These are phyloP conservation scores for Carex sylvatica DNA, from an alignment of 202 grass and related monocot genomes.

Conservation along the genomic window DNA sequence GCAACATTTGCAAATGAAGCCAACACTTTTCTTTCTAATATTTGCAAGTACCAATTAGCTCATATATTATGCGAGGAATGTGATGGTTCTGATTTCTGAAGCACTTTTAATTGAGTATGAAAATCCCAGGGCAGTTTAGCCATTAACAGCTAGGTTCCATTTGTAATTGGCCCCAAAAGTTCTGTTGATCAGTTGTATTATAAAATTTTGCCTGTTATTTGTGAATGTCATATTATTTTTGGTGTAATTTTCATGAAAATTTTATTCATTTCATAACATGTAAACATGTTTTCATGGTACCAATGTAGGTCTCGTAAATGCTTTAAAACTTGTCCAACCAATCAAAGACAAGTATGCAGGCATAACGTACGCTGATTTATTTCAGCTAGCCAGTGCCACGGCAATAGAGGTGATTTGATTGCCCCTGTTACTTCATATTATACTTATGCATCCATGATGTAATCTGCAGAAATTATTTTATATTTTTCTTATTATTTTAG, in stretches of 20 bases:
- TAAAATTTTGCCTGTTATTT: neutral
- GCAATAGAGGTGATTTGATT: constrained; percentile 70
- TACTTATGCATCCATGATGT: neutral
- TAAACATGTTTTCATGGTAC: neutral
- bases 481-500: constrained; percentile 38
- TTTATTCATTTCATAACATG: neutral
- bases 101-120: neutral
- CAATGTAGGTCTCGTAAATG: constrained; percentile 65
- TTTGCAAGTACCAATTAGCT: neutral
- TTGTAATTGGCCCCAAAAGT: neutral
- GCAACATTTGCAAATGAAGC: neutral
- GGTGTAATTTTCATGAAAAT: neutral
- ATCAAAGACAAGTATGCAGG: constrained; percentile 90
- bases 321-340: constrained; percentile 81
- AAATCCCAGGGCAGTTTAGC: neutral
- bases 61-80: neutral
- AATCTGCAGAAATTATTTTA: constrained; percentile 7
- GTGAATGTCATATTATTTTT: constrained; percentile 2
- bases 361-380: constrained; percentile 84
- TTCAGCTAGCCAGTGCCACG: constrained; percentile 94
- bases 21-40: neutral
- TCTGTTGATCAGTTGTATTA: neutral
- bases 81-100: constrained; percentile 4
- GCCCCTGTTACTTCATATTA: constrained; percentile 28
- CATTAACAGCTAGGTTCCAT: neutral